phyloP scores from a whole-genome alignment of 164 flowering plant genomes.

The Brasenia schreberi region DNA sequence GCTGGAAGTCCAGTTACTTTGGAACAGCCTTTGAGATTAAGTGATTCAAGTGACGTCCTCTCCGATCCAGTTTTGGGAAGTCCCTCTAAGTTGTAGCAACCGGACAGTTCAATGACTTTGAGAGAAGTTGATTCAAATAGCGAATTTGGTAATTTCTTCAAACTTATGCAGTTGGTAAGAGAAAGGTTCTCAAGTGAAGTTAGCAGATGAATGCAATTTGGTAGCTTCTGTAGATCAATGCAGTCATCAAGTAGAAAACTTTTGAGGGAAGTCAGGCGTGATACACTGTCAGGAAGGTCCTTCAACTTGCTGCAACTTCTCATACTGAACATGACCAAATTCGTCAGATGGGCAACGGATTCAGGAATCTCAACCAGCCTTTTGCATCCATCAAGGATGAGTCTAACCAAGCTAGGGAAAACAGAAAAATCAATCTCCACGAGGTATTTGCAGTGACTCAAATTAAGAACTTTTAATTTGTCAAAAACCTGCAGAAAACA shows the following conservation, averaged over 20 bases:
- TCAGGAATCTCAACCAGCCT: conserved; percentile 1
- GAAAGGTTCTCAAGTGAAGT: not conserved
- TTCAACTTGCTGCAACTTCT: not conserved
- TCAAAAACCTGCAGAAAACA: not conserved
- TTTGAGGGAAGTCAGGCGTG: not conserved
- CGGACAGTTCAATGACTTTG: not conserved
- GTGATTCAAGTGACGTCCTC: not conserved
- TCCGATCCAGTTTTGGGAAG: not conserved
- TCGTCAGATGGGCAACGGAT: not conserved
- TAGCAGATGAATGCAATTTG: not conserved
- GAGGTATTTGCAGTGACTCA: not conserved
- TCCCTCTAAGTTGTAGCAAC: not conserved
- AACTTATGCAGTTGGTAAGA: not conserved
- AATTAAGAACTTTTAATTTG: not conserved
- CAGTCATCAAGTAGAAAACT: not conserved
- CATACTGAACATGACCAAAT: not conserved
- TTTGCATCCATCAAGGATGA: not conserved
- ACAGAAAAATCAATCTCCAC: not conserved
- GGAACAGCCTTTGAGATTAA: not conserved
- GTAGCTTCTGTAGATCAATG: not conserved
- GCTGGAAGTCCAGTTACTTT: too few species aligned
- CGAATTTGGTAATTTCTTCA: not conserved
- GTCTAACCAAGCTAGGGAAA: not conserved
- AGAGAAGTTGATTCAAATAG: not conserved
- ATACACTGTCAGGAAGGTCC: not conserved